phyloP scores from a whole-genome alignment of 2,329 filamentous ascomycete genomes.

The Bipolaris bicolor region DNA sequence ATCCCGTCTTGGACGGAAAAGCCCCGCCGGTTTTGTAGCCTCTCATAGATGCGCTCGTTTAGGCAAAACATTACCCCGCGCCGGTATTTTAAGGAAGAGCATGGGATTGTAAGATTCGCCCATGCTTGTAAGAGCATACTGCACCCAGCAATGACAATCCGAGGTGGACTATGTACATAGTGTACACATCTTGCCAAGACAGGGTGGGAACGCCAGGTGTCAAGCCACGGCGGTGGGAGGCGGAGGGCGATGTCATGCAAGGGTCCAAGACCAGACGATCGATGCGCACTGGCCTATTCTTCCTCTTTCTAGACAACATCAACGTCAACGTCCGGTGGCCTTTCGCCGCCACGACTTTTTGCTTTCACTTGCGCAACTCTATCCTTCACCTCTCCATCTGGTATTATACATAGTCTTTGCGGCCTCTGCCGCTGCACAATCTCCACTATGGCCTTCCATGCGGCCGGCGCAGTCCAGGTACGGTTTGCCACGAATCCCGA shows the following conservation, averaged over 20 bases:
- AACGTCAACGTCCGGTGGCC: conserved; percentile 17
- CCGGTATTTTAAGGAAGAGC: not conserved
- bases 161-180: not conserved
- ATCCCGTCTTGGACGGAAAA: not conserved
- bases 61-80: not conserved
- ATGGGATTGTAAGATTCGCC: not conserved
- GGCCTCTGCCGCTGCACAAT: conserved; percentile 40
- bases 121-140: not conserved
- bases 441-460: conserved; percentile 59
- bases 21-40: not conserved
- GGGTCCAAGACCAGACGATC: conserved; percentile 18
- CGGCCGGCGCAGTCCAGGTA: conserved; percentile 56
- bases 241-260: conserved; percentile 8
- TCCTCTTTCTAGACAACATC: conserved; percentile 29
- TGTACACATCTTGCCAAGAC: not conserved
- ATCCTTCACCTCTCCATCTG: conserved; percentile 26
- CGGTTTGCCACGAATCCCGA: conserved; percentile 43
- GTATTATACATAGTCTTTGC: conserved; percentile 26
- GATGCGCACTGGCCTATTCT: conserved; percentile 27
- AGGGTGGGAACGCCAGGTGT: conserved; percentile 4
- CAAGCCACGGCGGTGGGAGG: conserved; percentile 18
- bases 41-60: not conserved
- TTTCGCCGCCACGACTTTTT: conserved; percentile 26
- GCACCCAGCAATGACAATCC: not conserved
- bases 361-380: conserved; percentile 25